phyloP scores from a whole-genome alignment of 345 rosid species.

The Excoecaria agallocha region DNA sequence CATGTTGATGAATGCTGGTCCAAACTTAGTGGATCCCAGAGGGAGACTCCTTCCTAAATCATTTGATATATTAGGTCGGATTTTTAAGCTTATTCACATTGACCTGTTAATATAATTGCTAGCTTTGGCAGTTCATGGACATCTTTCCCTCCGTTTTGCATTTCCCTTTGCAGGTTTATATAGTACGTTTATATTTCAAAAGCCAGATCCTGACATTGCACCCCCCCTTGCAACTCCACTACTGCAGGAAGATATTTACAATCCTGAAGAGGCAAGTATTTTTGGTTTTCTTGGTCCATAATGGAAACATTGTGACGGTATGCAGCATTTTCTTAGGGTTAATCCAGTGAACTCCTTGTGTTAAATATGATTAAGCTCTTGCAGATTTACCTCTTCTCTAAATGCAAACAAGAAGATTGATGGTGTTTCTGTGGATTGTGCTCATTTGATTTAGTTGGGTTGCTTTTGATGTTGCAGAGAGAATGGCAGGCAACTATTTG shows the following conservation, averaged over 20 bases:
- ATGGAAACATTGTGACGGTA: background rate
- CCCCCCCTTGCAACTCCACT: slow-evolving; percentile 81
- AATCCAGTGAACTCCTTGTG: background rate
- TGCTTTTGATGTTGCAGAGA: slow-evolving; percentile 39
- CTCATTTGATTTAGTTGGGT: background rate
- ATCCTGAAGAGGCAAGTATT: slow-evolving; percentile 70
- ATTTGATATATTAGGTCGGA: slow-evolving; percentile 68
- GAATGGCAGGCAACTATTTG: slow-evolving; percentile 46
- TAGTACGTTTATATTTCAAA: slow-evolving; percentile 81
- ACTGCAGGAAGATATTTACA: slow-evolving; percentile 45
- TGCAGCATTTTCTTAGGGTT: background rate
- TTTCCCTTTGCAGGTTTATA: slow-evolving; percentile 59
- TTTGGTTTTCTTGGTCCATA: slow-evolving; percentile 14
- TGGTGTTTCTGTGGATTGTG: background rate
- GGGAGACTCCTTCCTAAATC: slow-evolving; percentile 94
- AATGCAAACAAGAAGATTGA: no score
- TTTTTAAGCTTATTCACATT: slow-evolving; percentile 15
- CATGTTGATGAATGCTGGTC: slow-evolving; percentile 68
- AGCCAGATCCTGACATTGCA: slow-evolving; percentile 87
- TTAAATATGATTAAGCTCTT: background rate
- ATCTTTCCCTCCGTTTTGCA: slow-evolving; percentile 10
- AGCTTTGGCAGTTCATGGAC: background rate
- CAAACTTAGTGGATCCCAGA: slow-evolving; percentile 73
- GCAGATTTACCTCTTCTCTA: background rate
- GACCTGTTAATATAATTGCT: slow-evolving; percentile 2